A percentile compares a stretch with the other conserved stretches of the same genome.
phyloP scores from a whole-genome alignment of 257 asterid species.

The Solanum tacnaense region DNA sequence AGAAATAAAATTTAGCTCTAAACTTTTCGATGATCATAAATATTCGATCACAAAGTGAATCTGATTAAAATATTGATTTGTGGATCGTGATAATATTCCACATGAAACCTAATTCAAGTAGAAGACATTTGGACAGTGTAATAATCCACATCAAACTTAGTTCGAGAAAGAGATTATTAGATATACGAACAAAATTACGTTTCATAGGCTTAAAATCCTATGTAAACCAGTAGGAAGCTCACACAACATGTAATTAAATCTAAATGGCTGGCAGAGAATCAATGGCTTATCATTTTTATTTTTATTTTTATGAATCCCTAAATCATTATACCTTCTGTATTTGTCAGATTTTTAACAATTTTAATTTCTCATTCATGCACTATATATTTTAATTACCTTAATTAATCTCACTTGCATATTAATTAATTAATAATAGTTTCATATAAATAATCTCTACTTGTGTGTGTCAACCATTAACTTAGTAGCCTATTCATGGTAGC shows the following conservation, averaged over 20 bases:
- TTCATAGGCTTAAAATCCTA: neutral
- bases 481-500: neutral
- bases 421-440: neutral
- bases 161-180: neutral
- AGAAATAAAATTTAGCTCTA: no score
- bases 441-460: neutral
- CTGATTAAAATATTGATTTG: neutral
- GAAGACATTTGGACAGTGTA: neutral
- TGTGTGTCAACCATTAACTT: neutral
- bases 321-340: constrained; percentile 12
- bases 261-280: neutral
- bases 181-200: neutral
- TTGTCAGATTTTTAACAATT: constrained; percentile 8
- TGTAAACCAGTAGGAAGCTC: neutral
- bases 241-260: neutral
- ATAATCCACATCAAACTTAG: neutral
- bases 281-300: neutral
- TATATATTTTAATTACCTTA: neutral
- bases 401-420: neutral
- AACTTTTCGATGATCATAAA: no score
- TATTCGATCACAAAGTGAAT: neutral
- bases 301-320: constrained; percentile 8
- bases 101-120: neutral
- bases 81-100: neutral
- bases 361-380: neutral